Evolutionary conservation across 352 stramenopile species (phyloP).

Genomic region (Phytophthora citricola): DNA sequence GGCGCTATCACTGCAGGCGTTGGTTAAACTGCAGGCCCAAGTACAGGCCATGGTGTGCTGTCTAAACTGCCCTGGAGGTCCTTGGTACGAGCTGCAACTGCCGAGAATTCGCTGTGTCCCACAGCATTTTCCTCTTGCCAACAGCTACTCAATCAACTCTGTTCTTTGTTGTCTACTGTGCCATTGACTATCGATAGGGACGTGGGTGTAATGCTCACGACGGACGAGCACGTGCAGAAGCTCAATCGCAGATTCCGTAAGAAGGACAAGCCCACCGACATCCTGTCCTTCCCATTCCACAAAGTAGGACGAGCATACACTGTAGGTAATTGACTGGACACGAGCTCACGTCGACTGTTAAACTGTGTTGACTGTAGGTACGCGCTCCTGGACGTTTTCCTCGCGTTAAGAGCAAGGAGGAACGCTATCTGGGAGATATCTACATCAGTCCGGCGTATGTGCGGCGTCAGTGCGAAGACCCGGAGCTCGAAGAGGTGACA

Average conservation of each 20-base stretch:
- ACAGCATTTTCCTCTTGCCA: neutral
- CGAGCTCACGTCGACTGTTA: conserved; percentile 3
- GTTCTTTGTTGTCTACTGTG: conserved; percentile 5
- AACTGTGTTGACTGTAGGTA: conserved; percentile 46
- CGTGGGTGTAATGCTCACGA: conserved; percentile 84
- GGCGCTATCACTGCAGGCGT: conserved; percentile 45
- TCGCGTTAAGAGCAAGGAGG: conserved; percentile 49
- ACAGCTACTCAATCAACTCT: neutral
- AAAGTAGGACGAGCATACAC: conserved; percentile 51
- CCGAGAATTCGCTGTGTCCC: conserved; percentile 2
- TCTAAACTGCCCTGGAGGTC: conserved; percentile 63
- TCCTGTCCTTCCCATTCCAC: conserved; percentile 85
- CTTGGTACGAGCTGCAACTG: conserved; percentile 55
- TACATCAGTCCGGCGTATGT: conserved; percentile 87
- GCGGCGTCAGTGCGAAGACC: conserved; percentile 71
- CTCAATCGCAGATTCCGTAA: conserved; percentile 77
- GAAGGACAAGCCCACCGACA: conserved; percentile 85
- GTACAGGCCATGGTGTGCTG: conserved; percentile 73
- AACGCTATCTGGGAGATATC: conserved; percentile 84
- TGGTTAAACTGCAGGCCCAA: conserved; percentile 61
- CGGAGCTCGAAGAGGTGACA: conserved; percentile 55
- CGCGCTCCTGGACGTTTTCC: conserved; percentile 66
- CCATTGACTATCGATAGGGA: conserved; percentile 45
- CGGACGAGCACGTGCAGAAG: conserved; percentile 72
- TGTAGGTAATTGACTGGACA: conserved; percentile 4